Conservation (phyloP, 192 early-diverging fungal genomes). For the Linnemannia hyalina region DNA sequence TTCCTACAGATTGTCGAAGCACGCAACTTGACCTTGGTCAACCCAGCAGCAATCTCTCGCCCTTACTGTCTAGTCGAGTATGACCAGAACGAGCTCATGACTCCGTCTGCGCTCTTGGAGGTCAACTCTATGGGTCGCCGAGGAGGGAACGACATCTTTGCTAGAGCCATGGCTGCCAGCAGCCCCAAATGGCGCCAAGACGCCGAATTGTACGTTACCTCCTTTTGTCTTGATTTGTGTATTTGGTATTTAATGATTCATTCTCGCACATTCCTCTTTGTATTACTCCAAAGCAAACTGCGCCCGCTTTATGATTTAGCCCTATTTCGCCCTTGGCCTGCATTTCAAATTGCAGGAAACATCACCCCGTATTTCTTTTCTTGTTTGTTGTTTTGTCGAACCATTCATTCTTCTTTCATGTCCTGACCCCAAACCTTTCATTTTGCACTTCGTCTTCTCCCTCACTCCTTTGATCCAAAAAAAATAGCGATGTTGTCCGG, state of each 20-base stretch:
- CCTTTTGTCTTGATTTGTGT: not conserved
- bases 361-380: not conserved
- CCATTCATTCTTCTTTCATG: not conserved
- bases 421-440: not conserved
- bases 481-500: slow-evolving; percentile 57
- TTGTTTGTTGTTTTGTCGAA: not conserved
- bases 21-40: slow-evolving; percentile 51
- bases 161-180: slow-evolving; percentile 52
- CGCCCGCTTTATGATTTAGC: not conserved
- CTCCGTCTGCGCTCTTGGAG: slow-evolving; percentile 32
- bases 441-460: not conserved
- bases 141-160: slow-evolving; percentile 53
- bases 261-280: not conserved
- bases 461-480: not conserved
- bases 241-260: slow-evolving; percentile 1
- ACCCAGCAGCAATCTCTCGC: slow-evolving; percentile 45
- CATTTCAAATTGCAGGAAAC: not conserved
- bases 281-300: not conserved
- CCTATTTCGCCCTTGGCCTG: not conserved
- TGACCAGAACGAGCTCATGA: slow-evolving; percentile 57
- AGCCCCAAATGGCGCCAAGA: slow-evolving; percentile 62
- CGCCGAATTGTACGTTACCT: slow-evolving; percentile 50
- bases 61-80: slow-evolving; percentile 59
- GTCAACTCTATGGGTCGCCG: slow-evolving; percentile 24
- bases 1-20: slow-evolving; percentile 58